Evolutionary conservation across 176 grass and related monocot genomes (phyloP).

Genomic region (Triticum turgidum): DNA sequence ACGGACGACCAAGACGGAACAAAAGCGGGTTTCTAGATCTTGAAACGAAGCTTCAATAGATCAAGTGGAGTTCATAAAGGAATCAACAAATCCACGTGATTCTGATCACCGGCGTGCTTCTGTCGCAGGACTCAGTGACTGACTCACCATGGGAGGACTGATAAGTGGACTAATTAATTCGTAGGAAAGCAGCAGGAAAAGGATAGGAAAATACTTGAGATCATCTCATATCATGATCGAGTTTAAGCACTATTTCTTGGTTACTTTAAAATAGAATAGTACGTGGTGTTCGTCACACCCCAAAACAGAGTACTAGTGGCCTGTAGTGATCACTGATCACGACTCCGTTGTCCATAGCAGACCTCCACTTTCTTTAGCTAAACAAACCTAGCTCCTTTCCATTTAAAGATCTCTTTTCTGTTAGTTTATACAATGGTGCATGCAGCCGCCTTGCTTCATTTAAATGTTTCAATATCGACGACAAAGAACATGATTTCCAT

Average conservation of each 20-base stretch:
- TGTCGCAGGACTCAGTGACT: background rate
- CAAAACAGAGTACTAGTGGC: background rate
- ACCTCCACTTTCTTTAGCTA: too few species aligned
- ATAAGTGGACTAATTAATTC: background rate
- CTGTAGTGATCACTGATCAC: too few species aligned
- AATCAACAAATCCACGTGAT: too few species aligned
- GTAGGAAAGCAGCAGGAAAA: background rate
- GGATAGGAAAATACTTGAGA: background rate
- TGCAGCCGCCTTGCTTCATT: background rate
- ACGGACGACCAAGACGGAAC: too few species aligned
- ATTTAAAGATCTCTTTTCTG: too few species aligned
- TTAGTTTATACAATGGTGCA: background rate
- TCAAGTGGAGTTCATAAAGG: too few species aligned
- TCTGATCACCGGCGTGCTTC: background rate
- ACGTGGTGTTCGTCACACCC: background rate
- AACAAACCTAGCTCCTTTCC: too few species aligned
- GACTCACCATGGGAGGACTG: background rate
- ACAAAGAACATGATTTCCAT: background rate
- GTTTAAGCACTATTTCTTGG: background rate
- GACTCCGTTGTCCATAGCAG: too few species aligned
- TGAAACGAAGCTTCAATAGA: too few species aligned
- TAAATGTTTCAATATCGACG: background rate
- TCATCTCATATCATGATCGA: background rate
- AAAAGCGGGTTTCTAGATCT: too few species aligned
- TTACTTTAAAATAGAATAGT: background rate